Evolutionary conservation across 768 basidiomycete genomes (phyloP), one percentile per base, ranked within the genome.

Genomic region (Hemileccinum impolitum): DNA sequence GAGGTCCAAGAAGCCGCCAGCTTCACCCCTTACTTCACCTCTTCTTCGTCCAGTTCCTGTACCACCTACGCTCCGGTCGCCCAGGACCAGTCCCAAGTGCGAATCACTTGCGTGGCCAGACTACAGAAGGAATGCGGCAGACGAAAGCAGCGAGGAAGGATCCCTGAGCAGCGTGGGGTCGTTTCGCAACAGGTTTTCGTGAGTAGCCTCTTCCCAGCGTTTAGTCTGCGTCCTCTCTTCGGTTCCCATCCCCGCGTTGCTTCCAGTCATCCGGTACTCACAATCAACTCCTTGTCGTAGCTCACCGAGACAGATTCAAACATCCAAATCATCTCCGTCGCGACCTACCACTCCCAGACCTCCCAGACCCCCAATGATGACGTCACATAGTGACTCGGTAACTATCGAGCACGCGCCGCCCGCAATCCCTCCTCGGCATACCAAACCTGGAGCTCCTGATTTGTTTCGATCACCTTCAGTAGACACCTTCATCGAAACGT

Each of bases 31-130:
- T 15, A 67, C 67, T 21, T 77, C 81, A 1, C 80, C 81, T 17
- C 67, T 78, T n/a, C 59, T 80, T 46, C 74, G 78, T 14, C 80
- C 82, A 0, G 74, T 77, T 6, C 74, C 76, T 13, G 56, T 68
- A 14, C 75, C 78, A 7, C 56, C 60, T 13, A 47, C 57, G 5
- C 55, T 66, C 2, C 34, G 56, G 26, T 54, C 60, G 2, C 53
- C 57, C n/a, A 52, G 8, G 32, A 30, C 45, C 3, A 64, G 67
- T 30, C 57, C 59, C 6, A 63, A 67, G 19, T 51, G 8, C 5
- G 52, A 51, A 31, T 21, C 41, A 10, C 49, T 39, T 13, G n/a
- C 43, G 6, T 40, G 36, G 31, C 43, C 31, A 26, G 43, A 45
- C 40, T n/a, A 39, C 21, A 45, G n/a, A 23, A 32, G 9, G 23